phyloP scores from a whole-genome alignment of 1,139 yeast genomes.

The Kodamaea sp. region DNA sequence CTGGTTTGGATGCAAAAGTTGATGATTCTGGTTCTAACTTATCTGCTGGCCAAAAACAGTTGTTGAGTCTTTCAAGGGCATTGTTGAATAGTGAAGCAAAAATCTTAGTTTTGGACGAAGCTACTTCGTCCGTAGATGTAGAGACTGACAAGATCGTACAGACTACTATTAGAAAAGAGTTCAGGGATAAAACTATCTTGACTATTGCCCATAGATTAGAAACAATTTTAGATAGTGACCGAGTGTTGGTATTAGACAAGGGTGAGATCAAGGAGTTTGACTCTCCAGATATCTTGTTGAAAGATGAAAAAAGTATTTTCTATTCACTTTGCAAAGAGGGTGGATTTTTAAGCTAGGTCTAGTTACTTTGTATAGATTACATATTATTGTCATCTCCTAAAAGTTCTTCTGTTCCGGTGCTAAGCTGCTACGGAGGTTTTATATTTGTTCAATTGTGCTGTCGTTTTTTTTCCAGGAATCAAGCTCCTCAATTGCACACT shows the following conservation, averaged over 20 bases:
- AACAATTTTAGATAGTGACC: slow-evolving; percentile 78
- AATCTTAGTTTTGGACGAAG: slow-evolving; percentile 71
- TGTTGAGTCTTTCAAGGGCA: slow-evolving; percentile 38
- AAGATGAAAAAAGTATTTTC: slow-evolving; percentile 46
- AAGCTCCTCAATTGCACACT: too few relatives aligned
- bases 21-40: slow-evolving; percentile 37
- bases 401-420: too few relatives aligned
- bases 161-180: slow-evolving; percentile 65
- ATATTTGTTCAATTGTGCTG: too few relatives aligned
- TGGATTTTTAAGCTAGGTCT: too few relatives aligned
- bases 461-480: too few relatives aligned
- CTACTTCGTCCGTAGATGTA: slow-evolving; percentile 82
- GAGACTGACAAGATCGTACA: slow-evolving; percentile 76
- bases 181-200: slow-evolving; percentile 64
- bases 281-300: slow-evolving; percentile 51
- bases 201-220: slow-evolving; percentile 83
- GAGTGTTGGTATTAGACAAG: slow-evolving; percentile 63
- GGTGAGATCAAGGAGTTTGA: slow-evolving; percentile 74
- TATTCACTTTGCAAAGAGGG: slow-evolving; percentile 53
- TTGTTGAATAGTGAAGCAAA: slow-evolving; percentile 29
- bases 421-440: too few relatives aligned
- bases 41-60: slow-evolving; percentile 39
- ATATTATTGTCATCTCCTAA: too few relatives aligned
- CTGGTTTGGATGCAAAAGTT: slow-evolving; percentile 32
- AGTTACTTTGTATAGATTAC: too few relatives aligned